Evolutionary conservation across 345 rosid genomes (phyloP), one percentile per base, ranked within the genome.

Genomic region (Citrus reticulata): DNA sequence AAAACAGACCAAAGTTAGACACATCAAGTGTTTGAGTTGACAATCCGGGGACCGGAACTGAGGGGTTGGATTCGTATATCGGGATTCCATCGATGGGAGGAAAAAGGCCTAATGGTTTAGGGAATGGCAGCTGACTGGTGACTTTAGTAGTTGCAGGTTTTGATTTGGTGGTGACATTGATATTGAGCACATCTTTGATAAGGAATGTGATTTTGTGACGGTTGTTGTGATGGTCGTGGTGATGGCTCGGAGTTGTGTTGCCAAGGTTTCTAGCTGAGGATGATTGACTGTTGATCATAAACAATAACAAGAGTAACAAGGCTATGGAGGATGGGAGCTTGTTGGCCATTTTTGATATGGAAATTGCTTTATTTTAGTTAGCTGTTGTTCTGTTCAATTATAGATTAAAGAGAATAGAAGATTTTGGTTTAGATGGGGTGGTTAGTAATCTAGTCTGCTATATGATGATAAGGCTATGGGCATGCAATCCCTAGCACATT

Each of bases 1-100:
- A 91, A 7, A 75, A 77, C 1, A 83, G 29, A 9, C 87, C 86
- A 4, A 62, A 54, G 62, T 71, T 76, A 0, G 91, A 72, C 46
- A 79, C 46, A 54, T 83, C 87, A 27, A 82, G 79, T 1, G 87
- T 79, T 60, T 81, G 82, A 42, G 83, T 14, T 32, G 86, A 78
- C 1, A 61, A 57, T 49, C 82, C 84, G 4, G 81, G 5, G 27
- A 20, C 70, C 0, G 79, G 79, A 57, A 35, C 17, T 16, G 67
- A n/a, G 2, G 86, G 85, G 35, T 63, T 17, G 4, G 87, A 72
- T 70, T 83, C 82, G 1, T 83, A 73, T 20, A 89, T 14, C 1
- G 91, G 92, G 76, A 90, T 89, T 35, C 91, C 92, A 42, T 74
- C 77, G 4, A 19, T 68, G 4, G 88, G 91, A 77, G 92, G 92